Evolutionary conservation across 176 grass and related monocot species (phyloP), one percentile per base, ranked within the genome.

Genomic region (Rhynchospora tenuis): DNA sequence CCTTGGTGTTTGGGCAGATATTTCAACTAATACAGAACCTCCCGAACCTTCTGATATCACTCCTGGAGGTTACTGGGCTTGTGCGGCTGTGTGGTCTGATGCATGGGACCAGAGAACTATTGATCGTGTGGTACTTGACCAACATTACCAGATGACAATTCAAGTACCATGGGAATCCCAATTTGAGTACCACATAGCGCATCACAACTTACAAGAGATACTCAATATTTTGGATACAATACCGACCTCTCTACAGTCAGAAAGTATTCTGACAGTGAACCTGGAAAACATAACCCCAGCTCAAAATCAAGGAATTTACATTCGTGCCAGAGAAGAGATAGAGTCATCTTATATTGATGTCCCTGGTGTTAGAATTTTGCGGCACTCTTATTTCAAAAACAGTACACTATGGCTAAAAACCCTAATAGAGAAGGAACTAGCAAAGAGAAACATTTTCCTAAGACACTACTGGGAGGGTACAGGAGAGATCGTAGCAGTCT

Each of bases 111-210:
- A 88, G 87, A 88, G 82, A 91, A 93, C 90, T 75, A 76, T 94
- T 61, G 89, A 98, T 57, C 95, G 92, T 86, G 95, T 98, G 89
- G 76, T 97, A 77, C 89, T 97, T 85, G 94, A 97, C 59, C 94
- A 89, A 73, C 78, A 85, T 86, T 85, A 83, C 81, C 83, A 92
- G 82, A 83, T 45, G 12, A 48, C n/a, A 51, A 72, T 78, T 89
- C 87, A 89, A 74, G 44, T 94, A 68, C 89, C 87, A 68, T 97
- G 94, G 94, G 90, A 97, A 86, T 97, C 92, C 59, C 86, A 92
- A 72, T 89, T 97, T 84, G 92, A 94, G 73, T 97, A 97, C 85
- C 89, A 87, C 70, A 27, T 91, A 84, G 83, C 85, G 79, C 94
- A 97, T 88, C 89, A 69, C 81, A 88, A 94, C 86, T 64, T 73